These are phyloP conservation scores for Yamadazyma tumulicola DNA, from an alignment of 805 yeast genomes.

Conservation along the genomic window DNA sequence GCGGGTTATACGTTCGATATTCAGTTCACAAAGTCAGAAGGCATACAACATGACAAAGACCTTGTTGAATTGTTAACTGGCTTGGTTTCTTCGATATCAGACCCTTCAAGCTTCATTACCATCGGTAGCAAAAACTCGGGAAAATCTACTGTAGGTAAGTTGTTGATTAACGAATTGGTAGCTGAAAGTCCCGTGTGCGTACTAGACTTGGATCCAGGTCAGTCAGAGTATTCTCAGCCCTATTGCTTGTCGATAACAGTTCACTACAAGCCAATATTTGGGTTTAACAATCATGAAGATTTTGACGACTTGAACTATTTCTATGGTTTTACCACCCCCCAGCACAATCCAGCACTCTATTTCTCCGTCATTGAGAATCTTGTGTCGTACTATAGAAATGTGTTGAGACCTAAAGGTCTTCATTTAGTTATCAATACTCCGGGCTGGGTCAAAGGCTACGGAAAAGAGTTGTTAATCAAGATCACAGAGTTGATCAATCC, in stretches of 20 bases:
- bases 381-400: constrained; percentile 23
- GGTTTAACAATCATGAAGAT: constrained; percentile 13
- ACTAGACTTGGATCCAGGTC: constrained; percentile 87
- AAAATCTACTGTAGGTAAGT: constrained; percentile 65
- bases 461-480: constrained; percentile 58
- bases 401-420: constrained; percentile 18
- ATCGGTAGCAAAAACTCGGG: constrained; percentile 77
- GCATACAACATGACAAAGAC: constrained; percentile 6
- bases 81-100: constrained; percentile 1
- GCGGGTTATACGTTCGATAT: constrained; percentile 38
- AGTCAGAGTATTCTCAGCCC: constrained; percentile 73
- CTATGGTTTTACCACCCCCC: constrained; percentile 68
- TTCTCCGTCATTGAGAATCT: constrained; percentile 40
- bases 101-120: constrained; percentile 32
- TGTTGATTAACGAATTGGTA: constrained; percentile 49
- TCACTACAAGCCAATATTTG: constrained; percentile 22
- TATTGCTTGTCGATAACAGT: constrained; percentile 60
- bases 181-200: constrained; percentile 37
- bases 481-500: constrained; percentile 48
- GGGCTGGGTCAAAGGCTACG: constrained; percentile 90
- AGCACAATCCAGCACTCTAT: constrained; percentile 60
- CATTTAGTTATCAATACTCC: constrained; percentile 72
- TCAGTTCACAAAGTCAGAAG: constrained; percentile 9
- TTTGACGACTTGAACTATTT: constrained; percentile 24
- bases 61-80: constrained; percentile 5